A percentile compares a stretch with the other conserved stretches of the same genome.
These are phyloP conservation scores for Bauhinia variegata DNA, from an alignment of 306 rosid genomes.

Conservation along the genomic window DNA sequence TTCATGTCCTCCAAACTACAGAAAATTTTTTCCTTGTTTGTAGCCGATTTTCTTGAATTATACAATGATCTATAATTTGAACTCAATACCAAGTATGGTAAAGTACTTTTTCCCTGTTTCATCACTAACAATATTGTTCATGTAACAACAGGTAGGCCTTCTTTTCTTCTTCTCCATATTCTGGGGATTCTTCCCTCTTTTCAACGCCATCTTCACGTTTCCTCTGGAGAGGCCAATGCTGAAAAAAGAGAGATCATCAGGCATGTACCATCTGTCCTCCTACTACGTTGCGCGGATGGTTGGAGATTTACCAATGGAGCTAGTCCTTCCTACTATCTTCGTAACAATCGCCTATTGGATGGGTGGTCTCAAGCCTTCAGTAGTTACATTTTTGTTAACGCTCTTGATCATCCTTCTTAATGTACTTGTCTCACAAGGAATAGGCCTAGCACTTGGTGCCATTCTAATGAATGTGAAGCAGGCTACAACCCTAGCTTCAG, in stretches of 20 bases:
- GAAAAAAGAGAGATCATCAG: slow-evolving; percentile 76
- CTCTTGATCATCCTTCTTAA: slow-evolving; percentile 71
- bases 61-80: not conserved
- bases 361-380: slow-evolving; percentile 86
- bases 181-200: slow-evolving; percentile 93
- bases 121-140: slow-evolving; percentile 6
- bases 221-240: slow-evolving; percentile 86
- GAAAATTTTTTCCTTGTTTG: too few relatives aligned
- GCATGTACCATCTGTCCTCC: slow-evolving; percentile 90
- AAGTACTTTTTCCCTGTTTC: not conserved
- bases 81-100: not conserved
- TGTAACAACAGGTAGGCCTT: slow-evolving; percentile 77
- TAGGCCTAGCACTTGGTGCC: slow-evolving; percentile 91
- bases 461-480: slow-evolving; percentile 83
- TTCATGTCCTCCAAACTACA: too few relatives aligned
- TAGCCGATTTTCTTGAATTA: not conserved
- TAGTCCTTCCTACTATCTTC: slow-evolving; percentile 79
- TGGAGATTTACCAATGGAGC: slow-evolving; percentile 92
- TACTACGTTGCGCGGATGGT: slow-evolving; percentile 72
- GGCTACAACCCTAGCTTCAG: slow-evolving; percentile 84
- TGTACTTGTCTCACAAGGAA: slow-evolving; percentile 84
- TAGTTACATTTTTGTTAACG: slow-evolving; percentile 59
- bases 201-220: slow-evolving; percentile 77
- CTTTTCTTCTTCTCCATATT: slow-evolving; percentile 91
- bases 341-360: slow-evolving; percentile 79